A percentile compares a stretch with the other conserved stretches of the same genome.
These are phyloP conservation scores for Tillandsia leiboldiana DNA, from an alignment of 176 grass and related monocot genomes.

Conservation along the genomic window DNA sequence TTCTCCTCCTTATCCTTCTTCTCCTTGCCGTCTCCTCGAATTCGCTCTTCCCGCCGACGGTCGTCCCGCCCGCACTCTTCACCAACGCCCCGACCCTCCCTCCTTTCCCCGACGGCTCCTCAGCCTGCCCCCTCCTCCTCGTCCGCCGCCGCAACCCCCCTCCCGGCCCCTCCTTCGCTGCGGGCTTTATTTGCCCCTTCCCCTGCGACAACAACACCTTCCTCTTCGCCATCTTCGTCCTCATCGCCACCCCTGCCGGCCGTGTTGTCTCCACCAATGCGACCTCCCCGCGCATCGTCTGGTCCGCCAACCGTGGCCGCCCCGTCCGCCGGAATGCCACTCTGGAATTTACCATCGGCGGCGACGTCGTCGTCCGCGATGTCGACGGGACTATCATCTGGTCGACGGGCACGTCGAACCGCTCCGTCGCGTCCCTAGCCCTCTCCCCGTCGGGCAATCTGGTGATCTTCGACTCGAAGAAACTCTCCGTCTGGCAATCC, in stretches of 20 bases:
- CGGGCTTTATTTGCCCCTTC: slow-evolving; percentile 25
- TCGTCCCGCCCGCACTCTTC: not conserved
- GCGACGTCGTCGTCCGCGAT: slow-evolving; percentile 23
- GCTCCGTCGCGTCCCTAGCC: slow-evolving; percentile 1
- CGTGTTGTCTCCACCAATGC: not conserved
- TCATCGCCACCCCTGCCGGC: slow-evolving; percentile 8
- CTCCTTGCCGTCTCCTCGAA: not conserved
- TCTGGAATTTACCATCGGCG: slow-evolving; percentile 12
- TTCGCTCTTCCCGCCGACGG: not conserved
- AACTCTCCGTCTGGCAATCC: slow-evolving; percentile 40
- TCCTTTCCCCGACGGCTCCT: not conserved
- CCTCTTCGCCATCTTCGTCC: slow-evolving; percentile 29
- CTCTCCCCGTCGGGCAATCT: slow-evolving; percentile 32
- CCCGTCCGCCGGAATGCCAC: slow-evolving; percentile 34
- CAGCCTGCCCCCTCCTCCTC: not conserved
- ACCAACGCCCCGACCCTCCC: not conserved
- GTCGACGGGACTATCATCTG: slow-evolving; percentile 18
- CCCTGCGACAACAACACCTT: slow-evolving; percentile 16
- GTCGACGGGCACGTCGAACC: slow-evolving; percentile 6
- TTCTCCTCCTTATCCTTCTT: not conserved
- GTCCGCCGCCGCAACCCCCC: not conserved
- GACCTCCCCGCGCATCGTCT: slow-evolving; percentile 9
- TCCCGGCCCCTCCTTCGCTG: slow-evolving; percentile 20
- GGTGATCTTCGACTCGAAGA: slow-evolving; percentile 28
- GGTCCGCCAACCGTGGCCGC: slow-evolving; percentile 27